Base-by-base conservation (phyloP, 345 rosid species). In the Schrenkiella parvula region DNA sequence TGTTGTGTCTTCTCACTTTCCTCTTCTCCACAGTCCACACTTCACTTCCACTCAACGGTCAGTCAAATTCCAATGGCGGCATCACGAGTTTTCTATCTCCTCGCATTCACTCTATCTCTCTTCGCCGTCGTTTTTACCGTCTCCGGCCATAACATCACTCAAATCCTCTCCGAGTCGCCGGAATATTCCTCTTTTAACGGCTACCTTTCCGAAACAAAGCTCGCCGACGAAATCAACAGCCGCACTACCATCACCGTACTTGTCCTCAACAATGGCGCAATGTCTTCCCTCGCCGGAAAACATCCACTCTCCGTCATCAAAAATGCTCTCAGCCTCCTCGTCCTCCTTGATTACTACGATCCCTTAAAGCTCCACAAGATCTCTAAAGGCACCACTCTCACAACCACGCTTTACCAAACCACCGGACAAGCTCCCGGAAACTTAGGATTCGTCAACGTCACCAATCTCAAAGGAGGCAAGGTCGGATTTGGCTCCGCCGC, bases 371-470 rank as follows among this genome's bases (percentile, higher is more conserved):
- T 95, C 72, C 97, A 91, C 68, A 59, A 82, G 75, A 82, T 91
- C 83, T 81, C 99, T 10, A 60, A 88, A 22, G 96, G 95, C 64
- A 74, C 91, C 46, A 80, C 85, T 10, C 86, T 93, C 75, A 58
- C 86, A 58, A 88, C 99, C 56, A 95, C 95, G 14, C 98, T 95
- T 13, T 95, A 89, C 78, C 99, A 89, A 75, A 88, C 99, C 66
- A 91, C 96, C 67, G 98, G 99, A 4, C 82, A 83, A 21, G 96
- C 95, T 73, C 87, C 92, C 7, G 98, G 98, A 2, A 87, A 84
- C 70, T 14, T 78, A n/a, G 96, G 96, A 2, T 88, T 95, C 62
- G 95, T 95, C 69, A 91, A 95, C 68, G 92, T 91, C 64, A 95
- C 96, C 57, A 90, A 86, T 74, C 85, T 91, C 10, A 80, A 81